Percentiles rank a stretch among this genome's conserved stretches.
phyloP scores from a whole-genome alignment of 805 yeast genomes.

The Debaryomyces hansenii region DNA sequence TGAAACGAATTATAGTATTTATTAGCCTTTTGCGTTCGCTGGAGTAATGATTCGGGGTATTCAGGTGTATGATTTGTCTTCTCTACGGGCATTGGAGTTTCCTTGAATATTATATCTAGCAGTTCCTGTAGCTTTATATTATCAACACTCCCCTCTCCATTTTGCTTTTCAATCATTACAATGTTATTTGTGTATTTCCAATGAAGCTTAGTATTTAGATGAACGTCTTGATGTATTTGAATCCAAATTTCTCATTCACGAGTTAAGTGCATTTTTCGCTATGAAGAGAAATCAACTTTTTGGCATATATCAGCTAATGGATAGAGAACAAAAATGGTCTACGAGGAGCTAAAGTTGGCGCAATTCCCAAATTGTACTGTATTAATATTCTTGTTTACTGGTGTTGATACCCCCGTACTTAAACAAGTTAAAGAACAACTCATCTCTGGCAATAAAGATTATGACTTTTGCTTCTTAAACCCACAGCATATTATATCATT shows the following conservation, averaged over 20 bases:
- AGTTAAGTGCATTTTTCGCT: not conserved
- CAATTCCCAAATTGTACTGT: slow-evolving; percentile 45
- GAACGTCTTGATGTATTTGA: not conserved
- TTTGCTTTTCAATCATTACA: not conserved
- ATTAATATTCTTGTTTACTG: slow-evolving; percentile 43
- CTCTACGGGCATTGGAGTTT: not conserved
- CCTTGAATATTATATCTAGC: slow-evolving; percentile 6
- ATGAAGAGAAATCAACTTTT: not conserved
- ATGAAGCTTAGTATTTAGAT: not conserved
- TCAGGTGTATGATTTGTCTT: not conserved
- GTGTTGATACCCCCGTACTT: slow-evolving; percentile 41
- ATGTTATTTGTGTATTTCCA: not conserved
- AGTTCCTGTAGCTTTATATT: slow-evolving; percentile 1
- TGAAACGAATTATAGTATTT: slow-evolving; percentile 33
- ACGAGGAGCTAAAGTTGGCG: slow-evolving; percentile 31
- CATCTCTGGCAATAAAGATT: slow-evolving; percentile 44
- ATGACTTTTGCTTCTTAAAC: slow-evolving; percentile 67
- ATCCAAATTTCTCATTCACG: not conserved
- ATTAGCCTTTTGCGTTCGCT: slow-evolving; percentile 26
- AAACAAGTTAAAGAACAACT: slow-evolving; percentile 45
- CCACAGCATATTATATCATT: slow-evolving; percentile 55
- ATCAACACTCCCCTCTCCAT: not conserved
- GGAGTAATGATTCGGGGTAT: slow-evolving; percentile 37
- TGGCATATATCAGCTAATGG: too few species aligned
- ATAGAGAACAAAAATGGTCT: slow-evolving; percentile 2